Percentiles rank a stretch among this genome's conserved stretches.
These are phyloP conservation scores for Aureobasidium sp. DNA, from an alignment of 2,329 filamentous ascomycete species.

Conservation along the genomic window DNA sequence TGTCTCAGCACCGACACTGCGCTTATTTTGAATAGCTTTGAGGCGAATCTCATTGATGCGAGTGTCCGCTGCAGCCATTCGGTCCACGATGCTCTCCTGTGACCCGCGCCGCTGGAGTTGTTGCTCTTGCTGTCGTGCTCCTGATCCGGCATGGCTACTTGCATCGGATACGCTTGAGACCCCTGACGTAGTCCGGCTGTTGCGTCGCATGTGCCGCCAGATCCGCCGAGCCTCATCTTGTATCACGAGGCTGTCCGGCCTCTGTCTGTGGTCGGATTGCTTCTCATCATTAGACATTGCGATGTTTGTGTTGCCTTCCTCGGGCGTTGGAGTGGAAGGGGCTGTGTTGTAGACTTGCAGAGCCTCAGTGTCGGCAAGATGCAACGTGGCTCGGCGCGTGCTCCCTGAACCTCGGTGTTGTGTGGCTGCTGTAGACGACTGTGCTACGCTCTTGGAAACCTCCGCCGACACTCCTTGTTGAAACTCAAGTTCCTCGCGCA, in stretches of 20 bases:
- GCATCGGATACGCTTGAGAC: not conserved
- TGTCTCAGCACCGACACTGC: constrained; percentile 34
- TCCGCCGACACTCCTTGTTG: not conserved
- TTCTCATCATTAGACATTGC: not conserved
- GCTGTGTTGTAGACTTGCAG: constrained; percentile 1
- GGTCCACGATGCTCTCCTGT: constrained; percentile 10
- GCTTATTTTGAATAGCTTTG: constrained; percentile 30
- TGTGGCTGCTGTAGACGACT: not conserved
- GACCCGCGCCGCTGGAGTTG: not conserved
- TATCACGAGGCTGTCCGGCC: not conserved
- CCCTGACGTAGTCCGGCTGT: constrained; percentile 10
- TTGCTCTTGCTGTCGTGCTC: not conserved
- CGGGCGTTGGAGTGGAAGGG: not conserved
- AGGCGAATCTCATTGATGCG: constrained; percentile 20
- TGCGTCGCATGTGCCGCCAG: constrained; percentile 30
- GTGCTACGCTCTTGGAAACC: not conserved
- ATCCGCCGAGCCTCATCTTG: constrained; percentile 26
- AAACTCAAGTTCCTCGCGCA: constrained; percentile 7
- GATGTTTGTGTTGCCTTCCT: not conserved
- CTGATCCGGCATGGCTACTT: not conserved
- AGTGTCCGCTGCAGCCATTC: constrained; percentile 9
- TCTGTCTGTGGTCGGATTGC: not conserved
- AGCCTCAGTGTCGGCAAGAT: not conserved
- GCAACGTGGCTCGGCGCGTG: not conserved
- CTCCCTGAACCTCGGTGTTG: not conserved